Evolutionary conservation across 805 yeast species (phyloP).

Genomic region (Clavispora carvajalis): DNA sequence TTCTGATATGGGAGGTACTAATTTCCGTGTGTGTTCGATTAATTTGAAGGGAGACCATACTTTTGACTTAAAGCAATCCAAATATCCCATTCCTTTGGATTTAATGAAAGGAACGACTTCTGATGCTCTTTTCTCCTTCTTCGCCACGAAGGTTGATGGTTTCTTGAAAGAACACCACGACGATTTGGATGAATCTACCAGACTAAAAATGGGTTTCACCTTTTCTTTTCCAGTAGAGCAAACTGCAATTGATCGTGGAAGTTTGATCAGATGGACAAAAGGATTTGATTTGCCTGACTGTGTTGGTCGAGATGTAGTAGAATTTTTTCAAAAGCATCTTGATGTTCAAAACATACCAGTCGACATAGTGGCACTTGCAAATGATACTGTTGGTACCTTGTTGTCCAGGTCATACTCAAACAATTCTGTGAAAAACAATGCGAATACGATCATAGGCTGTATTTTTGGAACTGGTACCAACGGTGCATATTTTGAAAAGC

Average conservation of each 20-base stretch:
- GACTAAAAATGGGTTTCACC: constrained; percentile 82
- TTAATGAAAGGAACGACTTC: constrained; percentile 62
- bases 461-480: constrained; percentile 98
- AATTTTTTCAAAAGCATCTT: constrained; percentile 62
- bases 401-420: constrained; percentile 82
- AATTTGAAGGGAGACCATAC: constrained; percentile 70
- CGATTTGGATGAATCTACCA: constrained; percentile 26
- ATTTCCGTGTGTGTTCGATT: constrained; percentile 91
- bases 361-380: constrained; percentile 79
- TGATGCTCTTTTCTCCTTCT: constrained; percentile 63
- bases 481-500: constrained; percentile 84
- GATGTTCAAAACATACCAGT: constrained; percentile 59
- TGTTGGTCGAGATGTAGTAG: constrained; percentile 79
- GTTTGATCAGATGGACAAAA: constrained; percentile 91
- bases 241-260: constrained; percentile 72
- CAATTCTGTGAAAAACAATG: constrained; percentile 52
- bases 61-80: constrained; percentile 70
- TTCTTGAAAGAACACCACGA: constrained; percentile 68
- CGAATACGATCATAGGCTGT: constrained; percentile 80
- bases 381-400: constrained; percentile 94
- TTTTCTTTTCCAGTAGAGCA: constrained; percentile 92
- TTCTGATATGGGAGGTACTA: constrained; percentile 95
- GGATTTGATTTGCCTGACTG: constrained; percentile 86
- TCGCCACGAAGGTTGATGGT: constrained; percentile 63
- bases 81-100: constrained; percentile 73